These are phyloP conservation scores for Fusarium caatingaense DNA, from an alignment of 2,329 filamentous ascomycete genomes.

Conservation along the genomic window DNA sequence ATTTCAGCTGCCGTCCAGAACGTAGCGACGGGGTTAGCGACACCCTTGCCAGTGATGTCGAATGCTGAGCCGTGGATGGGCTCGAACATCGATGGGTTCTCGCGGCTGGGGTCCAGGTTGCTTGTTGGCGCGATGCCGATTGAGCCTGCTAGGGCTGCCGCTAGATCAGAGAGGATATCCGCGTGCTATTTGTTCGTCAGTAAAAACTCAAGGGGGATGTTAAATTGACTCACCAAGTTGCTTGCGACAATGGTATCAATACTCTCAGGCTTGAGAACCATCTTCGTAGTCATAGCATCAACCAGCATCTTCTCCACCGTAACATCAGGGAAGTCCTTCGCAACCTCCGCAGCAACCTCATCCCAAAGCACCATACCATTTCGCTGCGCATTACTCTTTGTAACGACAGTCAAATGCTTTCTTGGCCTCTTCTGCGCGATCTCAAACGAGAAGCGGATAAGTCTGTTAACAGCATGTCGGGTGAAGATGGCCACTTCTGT, in stretches of 20 bases:
- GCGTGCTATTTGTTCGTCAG: slow-evolving; percentile 53
- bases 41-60: slow-evolving; percentile 67
- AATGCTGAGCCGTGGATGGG: slow-evolving; percentile 70
- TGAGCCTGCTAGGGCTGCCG: slow-evolving; percentile 74
- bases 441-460: slow-evolving; percentile 73
- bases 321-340: slow-evolving; percentile 69
- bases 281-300: slow-evolving; percentile 73
- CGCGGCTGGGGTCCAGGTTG: slow-evolving; percentile 70
- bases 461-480: slow-evolving; percentile 66
- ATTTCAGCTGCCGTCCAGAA: slow-evolving; percentile 71
- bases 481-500: slow-evolving; percentile 74
- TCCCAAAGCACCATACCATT: slow-evolving; percentile 78
- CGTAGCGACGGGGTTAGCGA: slow-evolving; percentile 68
- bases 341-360: slow-evolving; percentile 66
- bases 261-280: slow-evolving; percentile 69
- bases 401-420: slow-evolving; percentile 71
- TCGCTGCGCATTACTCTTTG: slow-evolving; percentile 73
- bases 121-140: slow-evolving; percentile 79
- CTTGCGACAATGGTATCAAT: slow-evolving; percentile 73
- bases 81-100: slow-evolving; percentile 70
- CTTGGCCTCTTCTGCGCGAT: slow-evolving; percentile 66
- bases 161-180: slow-evolving; percentile 77
- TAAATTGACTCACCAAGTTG: slow-evolving; percentile 57
- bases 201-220: no score
- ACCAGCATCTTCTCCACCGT: slow-evolving; percentile 74